Percentiles rank a stretch among this genome's conserved stretches.
Evolutionary conservation across 2,329 filamentous ascomycete species (phyloP).

Genomic region (Cladophialophora psammophila): DNA sequence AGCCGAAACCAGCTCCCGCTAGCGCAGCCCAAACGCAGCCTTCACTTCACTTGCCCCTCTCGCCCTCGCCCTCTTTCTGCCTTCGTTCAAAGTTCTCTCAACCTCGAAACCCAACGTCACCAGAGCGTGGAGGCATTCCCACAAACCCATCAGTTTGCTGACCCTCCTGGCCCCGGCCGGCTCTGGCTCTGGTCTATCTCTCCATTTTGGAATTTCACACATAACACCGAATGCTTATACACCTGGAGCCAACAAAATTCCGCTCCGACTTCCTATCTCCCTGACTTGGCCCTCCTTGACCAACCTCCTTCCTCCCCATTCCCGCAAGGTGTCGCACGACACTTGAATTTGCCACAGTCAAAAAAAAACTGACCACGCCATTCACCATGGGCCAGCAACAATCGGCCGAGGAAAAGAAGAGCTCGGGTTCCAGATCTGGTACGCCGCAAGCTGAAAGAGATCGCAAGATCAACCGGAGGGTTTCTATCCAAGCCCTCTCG

Average conservation of each 20-base stretch:
- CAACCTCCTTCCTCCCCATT: slow-evolving; percentile 4
- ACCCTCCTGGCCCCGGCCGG: neutral
- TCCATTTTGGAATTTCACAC: neutral
- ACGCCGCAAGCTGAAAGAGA: slow-evolving; percentile 42
- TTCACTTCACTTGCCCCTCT: slow-evolving; percentile 2
- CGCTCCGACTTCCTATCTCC: slow-evolving; percentile 38
- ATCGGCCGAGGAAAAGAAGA: slow-evolving; percentile 37
- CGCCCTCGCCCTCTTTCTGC: slow-evolving; percentile 1
- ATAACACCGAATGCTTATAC: slow-evolving; percentile 33
- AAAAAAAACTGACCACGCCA: slow-evolving; percentile 11
- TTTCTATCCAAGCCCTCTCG: slow-evolving; percentile 52
- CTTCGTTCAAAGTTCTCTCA: slow-evolving; percentile 6
- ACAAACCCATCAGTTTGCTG: slow-evolving; percentile 7
- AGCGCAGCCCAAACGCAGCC: slow-evolving; percentile 1
- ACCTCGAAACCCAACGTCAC: slow-evolving; percentile 18
- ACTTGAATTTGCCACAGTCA: slow-evolving; percentile 15
- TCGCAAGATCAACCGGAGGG: slow-evolving; percentile 50
- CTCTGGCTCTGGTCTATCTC: slow-evolving; percentile 2
- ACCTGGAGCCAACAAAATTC: slow-evolving; percentile 35
- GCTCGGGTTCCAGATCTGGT: slow-evolving; percentile 29
- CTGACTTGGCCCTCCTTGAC: slow-evolving; percentile 23
- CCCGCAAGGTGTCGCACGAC: slow-evolving; percentile 32
- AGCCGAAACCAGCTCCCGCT: neutral
- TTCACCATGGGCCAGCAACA: slow-evolving; percentile 41
- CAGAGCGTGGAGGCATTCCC: slow-evolving; percentile 17